phyloP scores from a whole-genome alignment of 2,329 filamentous ascomycete species.

The Fusarium sp. region DNA sequence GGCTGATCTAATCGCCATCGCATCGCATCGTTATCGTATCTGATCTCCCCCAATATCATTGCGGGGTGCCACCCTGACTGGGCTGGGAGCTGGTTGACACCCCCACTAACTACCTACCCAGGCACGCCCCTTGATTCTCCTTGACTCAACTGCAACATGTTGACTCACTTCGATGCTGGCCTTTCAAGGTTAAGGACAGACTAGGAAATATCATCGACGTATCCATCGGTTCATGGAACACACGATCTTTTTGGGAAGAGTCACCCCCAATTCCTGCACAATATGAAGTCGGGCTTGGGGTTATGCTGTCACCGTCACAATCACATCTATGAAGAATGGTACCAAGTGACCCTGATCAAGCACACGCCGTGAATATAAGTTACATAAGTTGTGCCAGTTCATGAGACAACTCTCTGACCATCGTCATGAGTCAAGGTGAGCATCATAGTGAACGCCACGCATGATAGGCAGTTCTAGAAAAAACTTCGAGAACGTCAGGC shows the following conservation, averaged over 20 bases:
- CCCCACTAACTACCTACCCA: constrained; percentile 12
- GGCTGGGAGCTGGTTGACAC: constrained; percentile 18
- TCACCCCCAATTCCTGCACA: not conserved
- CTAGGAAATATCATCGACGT: not conserved
- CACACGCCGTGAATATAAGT: constrained; percentile 7
- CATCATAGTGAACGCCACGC: constrained; percentile 20
- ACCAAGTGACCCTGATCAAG: constrained; percentile 6
- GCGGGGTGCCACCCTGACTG: constrained; percentile 13
- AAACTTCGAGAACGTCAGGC: constrained; percentile 29
- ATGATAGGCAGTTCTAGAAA: constrained; percentile 21
- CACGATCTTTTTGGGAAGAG: not conserved
- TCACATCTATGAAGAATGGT: not conserved
- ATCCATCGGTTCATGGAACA: not conserved
- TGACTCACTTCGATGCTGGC: constrained; percentile 3
- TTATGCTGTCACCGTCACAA: not conserved
- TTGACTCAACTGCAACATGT: not conserved
- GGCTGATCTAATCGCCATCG: constrained; percentile 36
- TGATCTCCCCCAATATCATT: constrained; percentile 38
- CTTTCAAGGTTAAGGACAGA: not conserved
- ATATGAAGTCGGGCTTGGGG: not conserved
- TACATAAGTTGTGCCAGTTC: constrained; percentile 16
- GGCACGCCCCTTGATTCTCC: constrained; percentile 16
- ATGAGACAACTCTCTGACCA: constrained; percentile 1
- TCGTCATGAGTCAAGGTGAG: constrained; percentile 18
- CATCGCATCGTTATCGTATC: constrained; percentile 37